These are phyloP conservation scores for Fusarium avenaceum DNA, from an alignment of 2,329 filamentous ascomycete genomes.

Conservation along the genomic window DNA sequence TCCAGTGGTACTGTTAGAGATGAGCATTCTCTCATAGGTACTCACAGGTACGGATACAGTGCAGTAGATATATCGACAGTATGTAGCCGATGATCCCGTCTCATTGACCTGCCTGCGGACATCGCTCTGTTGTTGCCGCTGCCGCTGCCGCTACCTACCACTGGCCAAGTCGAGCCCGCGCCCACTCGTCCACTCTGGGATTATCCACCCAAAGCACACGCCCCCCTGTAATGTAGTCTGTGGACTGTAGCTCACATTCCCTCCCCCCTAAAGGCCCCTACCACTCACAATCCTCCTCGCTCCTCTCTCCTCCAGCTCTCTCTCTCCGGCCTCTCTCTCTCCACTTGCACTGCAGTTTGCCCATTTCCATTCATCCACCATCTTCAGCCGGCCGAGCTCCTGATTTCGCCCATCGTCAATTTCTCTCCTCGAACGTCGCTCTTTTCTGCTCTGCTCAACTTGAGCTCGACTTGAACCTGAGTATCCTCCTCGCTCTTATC, in stretches of 20 bases:
- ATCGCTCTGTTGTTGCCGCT: constrained; percentile 19
- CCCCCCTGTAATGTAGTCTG: constrained; percentile 37
- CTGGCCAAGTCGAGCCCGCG: constrained; percentile 40
- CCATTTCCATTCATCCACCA: constrained; percentile 48
- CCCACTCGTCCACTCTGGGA: constrained; percentile 36
- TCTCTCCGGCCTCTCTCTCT: constrained; percentile 51
- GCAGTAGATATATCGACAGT: not conserved
- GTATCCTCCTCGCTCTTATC: constrained; percentile 32
- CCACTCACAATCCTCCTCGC: constrained; percentile 46
- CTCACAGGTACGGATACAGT: not conserved
- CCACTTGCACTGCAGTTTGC: constrained; percentile 52
- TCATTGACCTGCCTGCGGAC: constrained; percentile 19
- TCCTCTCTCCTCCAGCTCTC: constrained; percentile 46
- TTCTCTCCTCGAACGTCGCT: constrained; percentile 40
- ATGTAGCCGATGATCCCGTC: not conserved
- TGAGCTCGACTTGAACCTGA: constrained; percentile 45
- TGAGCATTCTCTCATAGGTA: not conserved
- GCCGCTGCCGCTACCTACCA: constrained; percentile 22
- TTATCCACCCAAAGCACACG: constrained; percentile 45
- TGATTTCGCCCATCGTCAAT: constrained; percentile 43
- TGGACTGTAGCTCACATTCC: constrained; percentile 51
- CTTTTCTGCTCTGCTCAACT: constrained; percentile 40
- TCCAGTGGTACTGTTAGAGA: not conserved
- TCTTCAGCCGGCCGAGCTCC: constrained; percentile 47
- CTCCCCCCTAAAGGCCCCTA: constrained; percentile 47